Evolutionary conservation across 31 red algal species (phyloP), one percentile per base, ranked within the genome.

Genomic region (Porphyra umbilicalis): DNA sequence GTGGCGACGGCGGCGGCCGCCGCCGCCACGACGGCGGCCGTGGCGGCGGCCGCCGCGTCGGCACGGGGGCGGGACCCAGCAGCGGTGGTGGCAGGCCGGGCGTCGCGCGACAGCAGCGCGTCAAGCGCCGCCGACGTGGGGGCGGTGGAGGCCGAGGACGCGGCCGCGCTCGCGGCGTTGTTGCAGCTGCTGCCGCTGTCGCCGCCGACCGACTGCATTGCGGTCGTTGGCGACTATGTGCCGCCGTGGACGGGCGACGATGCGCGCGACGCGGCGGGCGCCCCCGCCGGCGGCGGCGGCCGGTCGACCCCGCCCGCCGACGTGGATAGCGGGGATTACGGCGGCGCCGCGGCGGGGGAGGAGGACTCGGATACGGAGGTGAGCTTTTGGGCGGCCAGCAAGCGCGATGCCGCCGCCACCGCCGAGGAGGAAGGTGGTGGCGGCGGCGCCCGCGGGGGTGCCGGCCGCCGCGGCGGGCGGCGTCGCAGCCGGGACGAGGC

Each of bases 401-500:
- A 71, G 57, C 57, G 57, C 25, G 57, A 29, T 4, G 57, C 16
- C 57, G 20, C 57, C 20, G 57, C 57, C 20, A 8, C 13, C 57
- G 57, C 25, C 25, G 57, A 29, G 25, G 57, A 2, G 5, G 57
- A 29, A 29, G 16, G 25, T 71, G 57, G 57, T 71, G 57, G 57
- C 8, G 57, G 57, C 25, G 57, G 57, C 57, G 57, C 25, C 57
- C 57, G 57, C 30, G 57, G 57, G 14, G 57, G 57, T n/a, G n/a
- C n/a, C n/a, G 57, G 57, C 57, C 57, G 57, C 57, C 57, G 20
- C 25, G 30, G 57, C 25, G 30, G 57, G 4, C 57, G 57, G 57
- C 57, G 57, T 0, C 83, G 86, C 31, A 85, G 85, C 83, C 38
- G 85, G 46, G 90, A 92, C 68, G 90, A 90, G 77, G 76, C 76